phyloP scores from a whole-genome alignment of 331 rosid species.

The Malus hybrid region DNA sequence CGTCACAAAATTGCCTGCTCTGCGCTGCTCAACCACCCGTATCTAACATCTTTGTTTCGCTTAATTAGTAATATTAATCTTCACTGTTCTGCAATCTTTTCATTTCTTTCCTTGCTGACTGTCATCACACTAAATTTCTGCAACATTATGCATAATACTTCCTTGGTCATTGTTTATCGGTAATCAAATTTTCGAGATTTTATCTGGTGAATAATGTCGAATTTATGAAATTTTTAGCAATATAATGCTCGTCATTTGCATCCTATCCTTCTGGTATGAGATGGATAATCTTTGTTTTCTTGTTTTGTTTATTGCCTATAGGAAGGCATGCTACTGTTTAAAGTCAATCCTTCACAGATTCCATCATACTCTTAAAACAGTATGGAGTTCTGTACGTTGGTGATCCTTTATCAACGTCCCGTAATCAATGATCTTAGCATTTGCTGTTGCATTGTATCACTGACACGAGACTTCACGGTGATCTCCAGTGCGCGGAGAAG shows the following conservation, averaged over 20 bases:
- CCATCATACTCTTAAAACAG: not conserved
- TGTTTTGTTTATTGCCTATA: not conserved
- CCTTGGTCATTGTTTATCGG: not conserved
- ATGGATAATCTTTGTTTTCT: not conserved
- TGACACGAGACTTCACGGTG: not conserved
- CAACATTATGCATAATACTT: not conserved
- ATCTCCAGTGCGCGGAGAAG: accelerated
- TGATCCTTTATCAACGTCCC: not conserved
- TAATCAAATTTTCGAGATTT: not conserved
- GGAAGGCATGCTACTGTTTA: not conserved
- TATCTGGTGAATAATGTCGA: not conserved
- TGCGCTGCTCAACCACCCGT: not conserved
- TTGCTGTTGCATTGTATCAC: not conserved
- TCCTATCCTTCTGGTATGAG: not conserved
- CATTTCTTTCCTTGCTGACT: not conserved
- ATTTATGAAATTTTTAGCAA: too few relatives aligned
- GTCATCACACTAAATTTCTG: not conserved
- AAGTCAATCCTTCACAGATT: not conserved
- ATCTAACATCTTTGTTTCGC: not conserved
- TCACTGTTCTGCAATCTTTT: not conserved
- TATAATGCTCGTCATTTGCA: not conserved
- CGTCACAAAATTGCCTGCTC: not conserved
- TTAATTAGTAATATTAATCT: not conserved
- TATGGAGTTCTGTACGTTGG: not conserved
- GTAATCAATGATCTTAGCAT: not conserved